Percentiles rank a stretch among this genome's conserved stretches.
These are phyloP conservation scores for Monilinia polystroma DNA, from an alignment of 2,329 filamentous ascomycete genomes.

Conservation along the genomic window DNA sequence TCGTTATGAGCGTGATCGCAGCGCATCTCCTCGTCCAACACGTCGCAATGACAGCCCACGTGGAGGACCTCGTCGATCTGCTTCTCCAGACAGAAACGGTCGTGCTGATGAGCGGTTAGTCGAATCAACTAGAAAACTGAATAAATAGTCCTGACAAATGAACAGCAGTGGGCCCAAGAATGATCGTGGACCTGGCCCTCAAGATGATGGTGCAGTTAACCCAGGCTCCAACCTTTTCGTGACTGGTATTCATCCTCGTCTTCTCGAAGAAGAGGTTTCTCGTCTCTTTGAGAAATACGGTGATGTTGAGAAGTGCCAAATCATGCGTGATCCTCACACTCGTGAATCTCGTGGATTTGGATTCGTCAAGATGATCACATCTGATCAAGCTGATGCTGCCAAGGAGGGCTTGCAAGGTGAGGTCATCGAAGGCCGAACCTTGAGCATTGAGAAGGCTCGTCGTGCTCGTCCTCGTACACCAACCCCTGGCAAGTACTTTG, in stretches of 20 bases:
- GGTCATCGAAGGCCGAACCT: constrained; percentile 87
- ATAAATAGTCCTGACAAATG: constrained; percentile 23
- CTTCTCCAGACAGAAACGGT: constrained; percentile 56
- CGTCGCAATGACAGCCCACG: constrained; percentile 55
- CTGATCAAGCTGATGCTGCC: constrained; percentile 92
- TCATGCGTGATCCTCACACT: constrained; percentile 98
- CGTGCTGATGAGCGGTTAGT: constrained; percentile 49
- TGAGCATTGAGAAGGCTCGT: constrained; percentile 98
- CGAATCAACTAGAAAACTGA: background rate
- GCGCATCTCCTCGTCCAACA: constrained; percentile 60
- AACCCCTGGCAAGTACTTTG: constrained; percentile 98
- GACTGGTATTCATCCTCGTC: constrained; percentile 91
- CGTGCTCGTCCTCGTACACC: constrained; percentile 92
- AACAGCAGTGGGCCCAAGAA: constrained; percentile 50
- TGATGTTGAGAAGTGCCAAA: constrained; percentile 98
- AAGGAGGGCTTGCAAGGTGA: constrained; percentile 96
- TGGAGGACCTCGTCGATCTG: constrained; percentile 62
- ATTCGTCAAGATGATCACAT: constrained; percentile 98
- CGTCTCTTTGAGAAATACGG: constrained; percentile 98
- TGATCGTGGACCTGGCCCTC: constrained; percentile 48
- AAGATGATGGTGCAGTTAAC: constrained; percentile 81
- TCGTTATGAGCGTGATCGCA: constrained; percentile 66
- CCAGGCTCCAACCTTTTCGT: constrained; percentile 98
- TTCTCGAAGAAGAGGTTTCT: constrained; percentile 85
- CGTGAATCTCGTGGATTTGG: constrained; percentile 98